Base-by-base conservation (phyloP, 805 yeast genomes). In the Kazachstania bromeliacearum region DNA sequence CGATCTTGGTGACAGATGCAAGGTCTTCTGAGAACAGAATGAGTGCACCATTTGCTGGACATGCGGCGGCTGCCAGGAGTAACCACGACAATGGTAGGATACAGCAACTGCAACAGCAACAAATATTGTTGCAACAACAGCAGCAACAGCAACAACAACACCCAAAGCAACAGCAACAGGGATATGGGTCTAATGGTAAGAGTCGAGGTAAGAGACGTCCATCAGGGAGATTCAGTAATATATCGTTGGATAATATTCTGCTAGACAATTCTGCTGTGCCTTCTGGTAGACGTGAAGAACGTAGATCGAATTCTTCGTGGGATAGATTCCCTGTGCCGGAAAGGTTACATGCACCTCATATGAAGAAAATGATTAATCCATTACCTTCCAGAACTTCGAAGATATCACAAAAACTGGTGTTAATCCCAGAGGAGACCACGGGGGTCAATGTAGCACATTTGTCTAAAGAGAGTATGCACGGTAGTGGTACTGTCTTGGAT, bases 1-100 rank as follows among this genome's bases (percentile, higher is more conserved):
- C 95, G 2, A 88, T 88, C 51, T 68, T 88, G 39, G 97, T 88
- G 26, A 89, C 97, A 0, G 97, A 88, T 61, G 75, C 84, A 2
- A 67, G 97, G 41, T 70, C 75, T 42, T 57, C 72, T 4, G 69
- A 71, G 18, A 63, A 68, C n/a, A 55, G 79, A 34, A 43, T 48
- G 22, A 57, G 64, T 38, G 92, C 89, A 0, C 94, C 92, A 1
- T 84, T 77, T 68, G 92, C 92, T 1, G 88, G 89, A 7, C 66
- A 64, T 42, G 69, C 70, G 4, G 60, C 60, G 2, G 53, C 51
- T 9, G 26, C 42, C 7, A 35, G 46, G 17, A 43, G 31, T 33
- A n/a, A n/a, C n/a, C n/a, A n/a, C n/a, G n/a, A n/a, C n/a, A n/a
- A n/a, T n/a, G n/a, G n/a, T n/a, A n/a, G n/a, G n/a, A 13, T 15